Percentiles rank a stretch among this genome's conserved stretches.
phyloP scores from a whole-genome alignment of 2,329 filamentous ascomycete species.

The Alternaria consortialis region DNA sequence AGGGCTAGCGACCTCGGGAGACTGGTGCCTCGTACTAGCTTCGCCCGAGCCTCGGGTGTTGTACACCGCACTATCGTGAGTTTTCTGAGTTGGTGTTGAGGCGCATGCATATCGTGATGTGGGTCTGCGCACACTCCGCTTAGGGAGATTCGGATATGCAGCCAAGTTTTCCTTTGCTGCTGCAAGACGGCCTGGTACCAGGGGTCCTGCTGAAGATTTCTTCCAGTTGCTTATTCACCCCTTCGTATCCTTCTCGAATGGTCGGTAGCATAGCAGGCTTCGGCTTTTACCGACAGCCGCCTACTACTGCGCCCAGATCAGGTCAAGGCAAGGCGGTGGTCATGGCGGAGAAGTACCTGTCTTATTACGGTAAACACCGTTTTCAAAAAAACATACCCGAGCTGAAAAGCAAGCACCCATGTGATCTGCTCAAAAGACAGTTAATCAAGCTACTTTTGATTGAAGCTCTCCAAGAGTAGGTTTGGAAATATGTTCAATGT shows the following conservation, averaged over 20 bases:
- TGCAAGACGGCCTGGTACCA: neutral
- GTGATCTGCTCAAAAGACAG: neutral
- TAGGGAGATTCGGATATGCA: conserved; percentile 1
- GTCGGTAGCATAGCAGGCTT: neutral
- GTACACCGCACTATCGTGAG: conserved; percentile 9
- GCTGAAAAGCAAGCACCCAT: neutral
- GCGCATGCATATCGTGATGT: conserved; percentile 2
- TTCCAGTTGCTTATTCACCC: neutral
- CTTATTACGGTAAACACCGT: neutral
- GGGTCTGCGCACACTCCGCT: neutral
- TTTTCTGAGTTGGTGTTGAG: conserved; percentile 10
- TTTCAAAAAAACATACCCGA: neutral
- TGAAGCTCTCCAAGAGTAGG: neutral
- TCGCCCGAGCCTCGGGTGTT: conserved; percentile 13
- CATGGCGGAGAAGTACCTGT: neutral
- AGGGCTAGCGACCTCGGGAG: neutral
- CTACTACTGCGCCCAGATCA: neutral
- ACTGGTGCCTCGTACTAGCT: neutral
- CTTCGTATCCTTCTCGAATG: conserved; percentile 3
- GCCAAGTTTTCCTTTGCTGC: neutral
- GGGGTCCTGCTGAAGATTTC: neutral
- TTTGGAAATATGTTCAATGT: neutral
- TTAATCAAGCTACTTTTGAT: neutral
- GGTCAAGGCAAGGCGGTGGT: neutral
- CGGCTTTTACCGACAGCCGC: neutral